Evolutionary conservation across 306 rosid species (phyloP).

Genomic region (Pachyrhizus erosus): DNA sequence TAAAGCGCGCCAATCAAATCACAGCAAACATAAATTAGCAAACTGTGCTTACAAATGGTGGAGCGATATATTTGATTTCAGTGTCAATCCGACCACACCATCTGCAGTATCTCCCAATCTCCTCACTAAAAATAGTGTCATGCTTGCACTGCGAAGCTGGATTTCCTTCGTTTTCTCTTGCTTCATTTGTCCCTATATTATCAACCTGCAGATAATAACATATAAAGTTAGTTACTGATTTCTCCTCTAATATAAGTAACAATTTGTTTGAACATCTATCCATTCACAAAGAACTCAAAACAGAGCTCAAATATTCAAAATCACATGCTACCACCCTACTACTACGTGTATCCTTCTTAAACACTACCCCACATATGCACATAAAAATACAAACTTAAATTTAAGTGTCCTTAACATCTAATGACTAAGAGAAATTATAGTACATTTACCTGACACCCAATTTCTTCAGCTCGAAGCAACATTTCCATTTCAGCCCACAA

Average conservation of each 20-base stretch:
- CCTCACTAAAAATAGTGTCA: background rate
- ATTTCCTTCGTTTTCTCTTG: background rate
- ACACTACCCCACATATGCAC: background rate
- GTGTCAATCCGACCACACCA: background rate
- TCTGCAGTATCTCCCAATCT: conserved; percentile 45
- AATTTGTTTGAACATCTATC: background rate
- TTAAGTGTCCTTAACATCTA: background rate
- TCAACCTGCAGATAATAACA: conserved; percentile 40
- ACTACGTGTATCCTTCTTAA: background rate
- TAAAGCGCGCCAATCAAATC: background rate
- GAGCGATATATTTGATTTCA: conserved; percentile 34
- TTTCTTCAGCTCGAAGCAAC: background rate
- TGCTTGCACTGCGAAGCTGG: conserved; percentile 32
- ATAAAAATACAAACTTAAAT: background rate
- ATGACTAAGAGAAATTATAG: background rate
- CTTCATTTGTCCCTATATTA: no score
- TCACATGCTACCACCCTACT: background rate
- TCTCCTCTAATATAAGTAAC: background rate
- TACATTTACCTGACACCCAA: background rate
- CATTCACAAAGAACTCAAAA: background rate
- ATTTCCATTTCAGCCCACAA: conserved; percentile 32
- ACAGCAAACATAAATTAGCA: background rate
- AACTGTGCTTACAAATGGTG: conserved; percentile 40
- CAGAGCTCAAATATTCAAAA: background rate
- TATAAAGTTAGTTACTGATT: background rate